Evolutionary conservation across 1,284 basidiomycete species (phyloP).

Genomic region (Agroathelia rolfsii): DNA sequence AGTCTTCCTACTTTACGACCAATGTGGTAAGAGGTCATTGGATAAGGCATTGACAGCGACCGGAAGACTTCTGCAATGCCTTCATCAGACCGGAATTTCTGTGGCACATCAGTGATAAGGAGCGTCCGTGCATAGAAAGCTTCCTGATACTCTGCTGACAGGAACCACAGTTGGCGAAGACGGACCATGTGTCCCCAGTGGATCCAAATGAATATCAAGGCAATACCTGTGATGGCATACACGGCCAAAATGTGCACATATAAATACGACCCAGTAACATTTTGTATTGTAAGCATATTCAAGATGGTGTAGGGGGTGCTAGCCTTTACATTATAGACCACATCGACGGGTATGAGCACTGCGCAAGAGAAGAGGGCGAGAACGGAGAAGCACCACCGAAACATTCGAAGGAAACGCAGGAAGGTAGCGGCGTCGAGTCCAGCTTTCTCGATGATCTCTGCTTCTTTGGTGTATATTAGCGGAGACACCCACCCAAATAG

Average conservation of each 20-base stretch:
- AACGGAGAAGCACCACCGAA: conserved; percentile 67
- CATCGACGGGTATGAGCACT: conserved; percentile 75
- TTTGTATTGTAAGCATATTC: conserved; percentile 71
- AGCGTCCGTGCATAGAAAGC: conserved; percentile 76
- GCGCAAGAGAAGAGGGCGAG: conserved; percentile 62
- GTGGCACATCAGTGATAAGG: conserved; percentile 63
- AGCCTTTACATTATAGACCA: conserved; percentile 49
- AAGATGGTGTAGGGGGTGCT: too few species aligned
- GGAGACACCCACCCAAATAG: conserved; percentile 87
- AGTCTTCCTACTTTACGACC: conserved; percentile 57
- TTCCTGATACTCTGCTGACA: conserved; percentile 65
- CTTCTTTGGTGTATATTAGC: conserved; percentile 75
- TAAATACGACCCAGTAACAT: conserved; percentile 56
- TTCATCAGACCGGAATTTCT: conserved; percentile 68
- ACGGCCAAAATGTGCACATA: conserved; percentile 70
- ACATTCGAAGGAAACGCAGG: conserved; percentile 85
- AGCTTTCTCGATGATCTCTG: conserved; percentile 81
- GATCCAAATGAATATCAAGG: conserved; percentile 55
- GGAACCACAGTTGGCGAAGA: conserved; percentile 63
- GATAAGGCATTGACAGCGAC: conserved; percentile 59
- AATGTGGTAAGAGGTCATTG: conserved; percentile 66
- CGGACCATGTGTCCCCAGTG: conserved; percentile 70
- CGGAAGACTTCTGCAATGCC: conserved; percentile 66
- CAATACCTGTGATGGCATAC: conserved; percentile 63
- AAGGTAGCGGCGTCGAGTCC: conserved; percentile 92